Conservation (phyloP, 2,329 filamentous ascomycete genomes). For the Chrysosporium keratinophilum region DNA sequence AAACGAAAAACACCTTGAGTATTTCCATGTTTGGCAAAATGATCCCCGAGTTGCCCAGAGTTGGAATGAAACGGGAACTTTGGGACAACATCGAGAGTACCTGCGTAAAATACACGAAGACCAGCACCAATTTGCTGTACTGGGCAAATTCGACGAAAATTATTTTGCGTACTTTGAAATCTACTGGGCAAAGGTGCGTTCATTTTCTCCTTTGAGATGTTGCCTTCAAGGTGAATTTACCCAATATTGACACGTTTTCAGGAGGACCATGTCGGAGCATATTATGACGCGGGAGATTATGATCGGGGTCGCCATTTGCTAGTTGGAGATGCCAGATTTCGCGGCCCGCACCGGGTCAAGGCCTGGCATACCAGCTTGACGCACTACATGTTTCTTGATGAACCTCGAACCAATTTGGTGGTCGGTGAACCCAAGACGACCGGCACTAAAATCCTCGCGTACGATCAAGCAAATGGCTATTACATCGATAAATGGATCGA, state of each 20-base stretch:
- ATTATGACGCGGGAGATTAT: conserved; percentile 47
- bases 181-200: conserved; percentile 59
- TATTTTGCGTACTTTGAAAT: conserved; percentile 71
- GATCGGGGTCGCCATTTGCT: conserved; percentile 53
- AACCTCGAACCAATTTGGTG: conserved; percentile 45
- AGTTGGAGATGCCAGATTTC: conserved; percentile 46
- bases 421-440: conserved; percentile 61
- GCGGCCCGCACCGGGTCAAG: conserved; percentile 46
- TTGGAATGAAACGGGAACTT: conserved; percentile 68
- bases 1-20: conserved; percentile 52
- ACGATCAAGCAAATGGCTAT: conserved; percentile 65
- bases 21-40: conserved; percentile 76
- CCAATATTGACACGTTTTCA: conserved; percentile 17
- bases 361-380: conserved; percentile 50
- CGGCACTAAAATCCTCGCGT: conserved; percentile 59
- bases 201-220: background rate
- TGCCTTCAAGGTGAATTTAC: conserved; percentile 8
- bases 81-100: conserved; percentile 65
- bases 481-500: conserved; percentile 63
- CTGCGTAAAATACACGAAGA: conserved; percentile 58
- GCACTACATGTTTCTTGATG: conserved; percentile 51
- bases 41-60: conserved; percentile 69
- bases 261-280: conserved; percentile 52
- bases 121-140: conserved; percentile 58
- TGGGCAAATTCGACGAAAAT: conserved; percentile 60